These are phyloP conservation scores for Camellia sinensis DNA, from an alignment of 148 eudicot species.

Conservation along the genomic window DNA sequence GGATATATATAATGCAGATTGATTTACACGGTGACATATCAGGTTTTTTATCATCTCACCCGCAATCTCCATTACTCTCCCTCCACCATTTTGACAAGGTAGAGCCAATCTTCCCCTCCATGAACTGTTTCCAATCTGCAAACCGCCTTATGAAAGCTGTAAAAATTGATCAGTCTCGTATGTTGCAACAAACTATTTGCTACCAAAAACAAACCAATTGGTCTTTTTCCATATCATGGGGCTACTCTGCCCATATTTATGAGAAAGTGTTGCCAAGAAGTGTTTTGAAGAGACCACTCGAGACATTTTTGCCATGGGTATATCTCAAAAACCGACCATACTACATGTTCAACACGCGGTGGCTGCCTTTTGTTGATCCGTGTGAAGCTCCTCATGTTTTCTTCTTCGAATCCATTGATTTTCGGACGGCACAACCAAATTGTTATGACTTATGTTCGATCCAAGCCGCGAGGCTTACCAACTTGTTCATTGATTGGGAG, in stretches of 20 bases:
- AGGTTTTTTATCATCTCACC: constrained; percentile 35
- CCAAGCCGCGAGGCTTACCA: constrained; percentile 3
- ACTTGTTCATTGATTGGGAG: constrained; percentile 16
- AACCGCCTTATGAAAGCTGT: constrained; percentile 53
- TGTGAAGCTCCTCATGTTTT: constrained; percentile 28
- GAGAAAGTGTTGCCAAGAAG: constrained; percentile 28
- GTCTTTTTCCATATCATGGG: constrained; percentile 68
- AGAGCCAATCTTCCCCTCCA: constrained; percentile 56
- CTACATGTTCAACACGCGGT: constrained; percentile 29
- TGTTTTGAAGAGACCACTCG: constrained; percentile 25
- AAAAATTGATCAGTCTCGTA: constrained; percentile 44
- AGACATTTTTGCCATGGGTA: constrained; percentile 30
- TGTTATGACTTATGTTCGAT: constrained; percentile 20
- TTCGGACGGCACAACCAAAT: not conserved
- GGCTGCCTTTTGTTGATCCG: not conserved
- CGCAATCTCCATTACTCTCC: constrained; percentile 50
- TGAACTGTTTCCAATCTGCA: constrained; percentile 36
- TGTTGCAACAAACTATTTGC: constrained; percentile 78
- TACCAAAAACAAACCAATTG: constrained; percentile 39
- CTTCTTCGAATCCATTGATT: constrained; percentile 19
- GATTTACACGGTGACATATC: constrained; percentile 31
- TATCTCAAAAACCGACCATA: constrained; percentile 11
- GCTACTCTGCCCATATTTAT: constrained; percentile 37
- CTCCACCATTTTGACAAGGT: constrained; percentile 59
- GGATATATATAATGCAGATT: constrained; percentile 15